Conservation (phyloP, 176 grass and related monocot genomes). For the Puya raimondii region DNA sequence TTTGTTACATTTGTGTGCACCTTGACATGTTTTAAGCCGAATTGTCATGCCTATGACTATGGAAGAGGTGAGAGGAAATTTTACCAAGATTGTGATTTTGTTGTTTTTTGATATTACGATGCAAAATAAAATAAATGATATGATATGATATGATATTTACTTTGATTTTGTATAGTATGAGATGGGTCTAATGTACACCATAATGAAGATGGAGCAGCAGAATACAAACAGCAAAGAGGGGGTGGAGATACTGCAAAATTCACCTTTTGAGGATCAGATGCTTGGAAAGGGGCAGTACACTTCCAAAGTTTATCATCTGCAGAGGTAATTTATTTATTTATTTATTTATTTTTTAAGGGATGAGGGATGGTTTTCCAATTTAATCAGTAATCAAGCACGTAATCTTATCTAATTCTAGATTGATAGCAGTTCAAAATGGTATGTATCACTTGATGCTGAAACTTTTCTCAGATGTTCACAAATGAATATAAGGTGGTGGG, state of each 20-base stretch:
- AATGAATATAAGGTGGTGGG: too few relatives aligned
- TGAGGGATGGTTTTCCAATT: too few relatives aligned
- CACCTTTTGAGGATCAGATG: conserved; percentile 63
- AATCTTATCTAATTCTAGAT: too few relatives aligned
- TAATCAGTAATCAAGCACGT: too few relatives aligned
- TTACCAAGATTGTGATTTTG: not conserved
- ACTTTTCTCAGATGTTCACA: too few relatives aligned
- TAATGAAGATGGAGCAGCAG: conserved; percentile 92
- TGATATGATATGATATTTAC: too few relatives aligned
- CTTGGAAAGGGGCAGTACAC: conserved; percentile 73
- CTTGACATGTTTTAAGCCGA: conserved; percentile 61
- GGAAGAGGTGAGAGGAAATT: conserved; percentile 60
- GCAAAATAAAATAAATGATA: not conserved
- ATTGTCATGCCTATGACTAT: conserved; percentile 81
- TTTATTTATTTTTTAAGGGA: too few relatives aligned
- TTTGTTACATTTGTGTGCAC: conserved; percentile 5
- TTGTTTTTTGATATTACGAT: not conserved
- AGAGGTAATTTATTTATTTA: too few relatives aligned
- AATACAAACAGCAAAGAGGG: conserved; percentile 82
- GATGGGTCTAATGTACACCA: conserved; percentile 64
- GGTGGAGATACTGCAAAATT: conserved; percentile 57
- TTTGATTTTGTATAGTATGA: conserved; percentile 43
- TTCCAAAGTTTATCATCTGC: conserved; percentile 70
- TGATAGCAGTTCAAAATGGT: too few relatives aligned
- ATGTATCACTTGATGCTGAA: too few relatives aligned